phyloP scores from a whole-genome alignment of 163 green algal genomes.

The Chlorella variabilis region DNA sequence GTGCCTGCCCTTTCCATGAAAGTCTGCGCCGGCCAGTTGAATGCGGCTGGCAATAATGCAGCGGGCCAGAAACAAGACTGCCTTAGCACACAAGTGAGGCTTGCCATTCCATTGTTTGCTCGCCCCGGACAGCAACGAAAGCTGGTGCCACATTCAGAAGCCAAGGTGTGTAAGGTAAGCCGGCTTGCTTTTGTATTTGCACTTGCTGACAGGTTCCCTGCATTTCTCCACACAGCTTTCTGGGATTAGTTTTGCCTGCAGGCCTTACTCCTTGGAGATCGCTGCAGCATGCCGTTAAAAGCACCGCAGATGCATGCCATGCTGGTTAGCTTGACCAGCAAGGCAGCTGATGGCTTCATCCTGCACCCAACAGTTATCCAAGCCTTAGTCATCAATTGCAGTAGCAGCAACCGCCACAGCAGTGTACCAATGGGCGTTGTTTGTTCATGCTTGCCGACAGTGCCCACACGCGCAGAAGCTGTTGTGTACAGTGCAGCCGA shows the following conservation, averaged over 20 bases:
- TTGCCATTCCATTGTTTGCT: too few relatives aligned
- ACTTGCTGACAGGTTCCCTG: too few relatives aligned
- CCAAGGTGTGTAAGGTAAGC: too few relatives aligned
- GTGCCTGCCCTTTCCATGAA: background rate
- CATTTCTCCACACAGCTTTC: too few relatives aligned
- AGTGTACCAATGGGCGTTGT: background rate
- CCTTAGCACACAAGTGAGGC: too few relatives aligned
- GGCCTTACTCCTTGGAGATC: too few relatives aligned
- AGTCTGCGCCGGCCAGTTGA: background rate
- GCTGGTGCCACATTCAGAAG: too few relatives aligned
- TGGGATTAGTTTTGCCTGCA: too few relatives aligned
- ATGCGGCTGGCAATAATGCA: background rate
- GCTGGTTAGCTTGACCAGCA: background rate
- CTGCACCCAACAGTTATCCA: slow-evolving; percentile 8
- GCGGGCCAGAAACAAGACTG: too few relatives aligned
- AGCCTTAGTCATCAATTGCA: background rate
- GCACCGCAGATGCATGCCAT: background rate
- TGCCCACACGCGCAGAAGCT: background rate
- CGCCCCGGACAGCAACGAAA: too few relatives aligned
- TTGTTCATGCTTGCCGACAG: background rate
- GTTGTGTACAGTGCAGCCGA: background rate
- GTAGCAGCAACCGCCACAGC: background rate
- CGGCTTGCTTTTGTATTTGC: too few relatives aligned
- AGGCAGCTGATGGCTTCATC: slow-evolving; percentile 22
- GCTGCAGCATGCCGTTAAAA: too few relatives aligned